A percentile compares a stretch with the other conserved stretches of the same genome.
Conservation (phyloP, 331 rosid species). For the Spiraea crenata region DNA sequence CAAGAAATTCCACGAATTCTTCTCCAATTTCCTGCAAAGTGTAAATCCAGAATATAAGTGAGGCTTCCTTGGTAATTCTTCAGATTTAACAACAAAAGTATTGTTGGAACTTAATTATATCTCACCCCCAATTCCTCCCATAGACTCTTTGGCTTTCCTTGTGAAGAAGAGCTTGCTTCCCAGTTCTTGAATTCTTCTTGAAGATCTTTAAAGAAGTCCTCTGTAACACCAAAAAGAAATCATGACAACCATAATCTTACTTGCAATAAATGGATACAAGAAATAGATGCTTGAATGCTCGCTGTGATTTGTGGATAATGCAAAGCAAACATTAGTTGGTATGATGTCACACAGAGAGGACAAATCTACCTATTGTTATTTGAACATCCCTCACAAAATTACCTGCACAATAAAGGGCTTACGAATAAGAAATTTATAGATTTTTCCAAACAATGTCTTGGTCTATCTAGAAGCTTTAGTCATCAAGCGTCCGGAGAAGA, state of each 20-base stretch:
- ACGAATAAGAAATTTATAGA: conserved; percentile 42
- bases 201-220: conserved; percentile 82
- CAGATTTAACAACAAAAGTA: not conserved
- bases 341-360: conserved; percentile 54
- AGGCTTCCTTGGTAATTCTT: conserved; percentile 5
- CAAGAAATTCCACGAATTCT: conserved; percentile 92
- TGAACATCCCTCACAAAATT: conserved; percentile 90
- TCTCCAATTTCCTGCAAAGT: conserved; percentile 91
- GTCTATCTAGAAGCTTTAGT: not conserved
- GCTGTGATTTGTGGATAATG: conserved; percentile 26
- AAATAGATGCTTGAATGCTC: conserved; percentile 25
- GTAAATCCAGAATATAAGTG: conserved; percentile 17
- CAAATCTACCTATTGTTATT: conserved; percentile 94
- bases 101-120: not conserved
- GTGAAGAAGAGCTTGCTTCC: conserved; percentile 81
- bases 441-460: not conserved
- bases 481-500: not conserved
- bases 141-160: conserved; percentile 93
- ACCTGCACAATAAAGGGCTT: conserved; percentile 88
- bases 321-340: conserved; percentile 35
- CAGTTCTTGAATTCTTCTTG: conserved; percentile 87
- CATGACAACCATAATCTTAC: not conserved
- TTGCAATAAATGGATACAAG: conserved; percentile 12
- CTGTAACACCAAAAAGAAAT: conserved; percentile 44
- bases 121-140: conserved; percentile 97